Evolutionary conservation across 1,139 yeast genomes (phyloP).

Genomic region (Hemisphaericaspora xylanilytica): DNA sequence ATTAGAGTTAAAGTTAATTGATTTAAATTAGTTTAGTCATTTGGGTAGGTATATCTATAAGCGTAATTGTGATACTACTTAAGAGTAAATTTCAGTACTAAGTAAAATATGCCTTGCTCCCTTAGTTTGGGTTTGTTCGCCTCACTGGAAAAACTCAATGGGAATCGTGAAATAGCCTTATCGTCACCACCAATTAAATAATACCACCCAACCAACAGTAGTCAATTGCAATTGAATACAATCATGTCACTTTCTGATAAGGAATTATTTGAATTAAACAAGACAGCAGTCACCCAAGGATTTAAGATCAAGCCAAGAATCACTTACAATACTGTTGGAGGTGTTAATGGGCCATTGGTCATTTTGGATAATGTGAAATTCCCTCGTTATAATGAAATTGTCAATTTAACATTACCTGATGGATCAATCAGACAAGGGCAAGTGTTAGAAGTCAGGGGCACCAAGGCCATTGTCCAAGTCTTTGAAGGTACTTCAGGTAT

Average conservation of each 20-base stretch:
- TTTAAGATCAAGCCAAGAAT: constrained; percentile 87
- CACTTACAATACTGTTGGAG: constrained; percentile 93
- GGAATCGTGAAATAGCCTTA: too few relatives aligned
- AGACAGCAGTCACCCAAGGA: constrained; percentile 88
- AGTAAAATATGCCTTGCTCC: too few relatives aligned
- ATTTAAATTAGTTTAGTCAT: too few relatives aligned
- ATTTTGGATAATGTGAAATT: constrained; percentile 94
- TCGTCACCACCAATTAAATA: not conserved
- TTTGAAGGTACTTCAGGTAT: constrained; percentile 98
- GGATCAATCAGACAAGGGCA: constrained; percentile 95
- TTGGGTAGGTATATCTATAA: too few relatives aligned
- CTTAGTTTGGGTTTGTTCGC: too few relatives aligned
- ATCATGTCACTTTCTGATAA: constrained; percentile 46
- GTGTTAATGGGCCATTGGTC: constrained; percentile 97
- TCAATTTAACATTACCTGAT: constrained; percentile 92
- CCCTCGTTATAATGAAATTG: constrained; percentile 96
- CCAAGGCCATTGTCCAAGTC: constrained; percentile 96
- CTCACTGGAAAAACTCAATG: too few relatives aligned
- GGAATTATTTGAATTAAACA: constrained; percentile 74
- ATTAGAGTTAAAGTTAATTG: too few relatives aligned
- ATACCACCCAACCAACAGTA: too few relatives aligned
- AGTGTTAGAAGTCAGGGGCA: constrained; percentile 95
- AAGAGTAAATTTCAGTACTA: not conserved
- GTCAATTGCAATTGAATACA: constrained; percentile 1
- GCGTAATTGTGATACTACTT: not conserved